Evolutionary conservation across 1,139 yeast genomes (phyloP).

Genomic region (Magnusiomyces tetraspermus): DNA sequence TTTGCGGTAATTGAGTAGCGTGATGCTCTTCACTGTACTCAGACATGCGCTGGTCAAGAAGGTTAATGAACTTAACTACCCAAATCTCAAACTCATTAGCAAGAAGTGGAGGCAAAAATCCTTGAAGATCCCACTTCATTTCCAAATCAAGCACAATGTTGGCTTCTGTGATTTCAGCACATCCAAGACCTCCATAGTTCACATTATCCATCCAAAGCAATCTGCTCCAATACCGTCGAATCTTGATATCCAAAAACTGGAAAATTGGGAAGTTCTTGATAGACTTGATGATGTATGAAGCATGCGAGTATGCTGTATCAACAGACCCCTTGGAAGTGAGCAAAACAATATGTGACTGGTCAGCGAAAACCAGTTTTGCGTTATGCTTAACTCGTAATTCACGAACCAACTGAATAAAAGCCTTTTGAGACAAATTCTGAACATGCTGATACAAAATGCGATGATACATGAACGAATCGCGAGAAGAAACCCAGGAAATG

Average conservation of each 20-base stretch:
- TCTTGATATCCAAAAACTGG: constrained; percentile 65
- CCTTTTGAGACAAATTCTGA: constrained; percentile 76
- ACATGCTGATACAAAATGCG: constrained; percentile 76
- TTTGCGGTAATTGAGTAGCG: constrained; percentile 13
- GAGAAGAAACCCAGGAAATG: constrained; percentile 79
- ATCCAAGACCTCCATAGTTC: constrained; percentile 78
- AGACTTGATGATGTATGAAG: constrained; percentile 76
- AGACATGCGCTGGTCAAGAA: constrained; percentile 51
- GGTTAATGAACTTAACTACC: constrained; percentile 67
- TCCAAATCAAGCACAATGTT: constrained; percentile 43
- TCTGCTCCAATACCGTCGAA: constrained; percentile 80
- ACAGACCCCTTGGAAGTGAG: constrained; percentile 71
- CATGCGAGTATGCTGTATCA: constrained; percentile 85
- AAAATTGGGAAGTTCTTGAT: constrained; percentile 75
- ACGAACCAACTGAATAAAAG: constrained; percentile 68
- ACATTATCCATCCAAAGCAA: constrained; percentile 91
- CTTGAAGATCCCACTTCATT: constrained; percentile 75
- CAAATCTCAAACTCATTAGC: constrained; percentile 83
- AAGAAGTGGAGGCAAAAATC: constrained; percentile 63
- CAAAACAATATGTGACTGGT: constrained; percentile 62
- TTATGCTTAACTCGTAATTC: constrained; percentile 71
- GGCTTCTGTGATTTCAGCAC: constrained; percentile 33
- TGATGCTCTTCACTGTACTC: constrained; percentile 20
- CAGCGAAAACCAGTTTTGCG: constrained; percentile 69
- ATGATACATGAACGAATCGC: constrained; percentile 66